Evolutionary conservation across 176 grass and related monocot genomes (phyloP).

Genomic region (Phragmites australis): DNA sequence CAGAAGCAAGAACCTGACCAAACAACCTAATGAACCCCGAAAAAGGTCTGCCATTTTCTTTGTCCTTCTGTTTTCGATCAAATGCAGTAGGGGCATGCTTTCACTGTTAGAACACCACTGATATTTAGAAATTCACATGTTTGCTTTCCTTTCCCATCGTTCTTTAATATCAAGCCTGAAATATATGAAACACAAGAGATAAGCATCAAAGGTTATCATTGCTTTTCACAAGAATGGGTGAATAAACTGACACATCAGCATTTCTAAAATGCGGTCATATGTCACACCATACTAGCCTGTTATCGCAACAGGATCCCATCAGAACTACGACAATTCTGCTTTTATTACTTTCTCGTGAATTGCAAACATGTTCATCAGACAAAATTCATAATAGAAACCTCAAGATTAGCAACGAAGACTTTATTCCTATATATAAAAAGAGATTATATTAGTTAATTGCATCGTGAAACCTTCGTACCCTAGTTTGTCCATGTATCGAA

Average conservation of each 20-base stretch:
- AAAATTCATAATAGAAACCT: conserved; percentile 11
- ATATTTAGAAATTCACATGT: conserved; percentile 43
- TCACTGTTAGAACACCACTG: neutral
- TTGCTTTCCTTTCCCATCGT: conserved; percentile 61
- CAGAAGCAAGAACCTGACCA: neutral
- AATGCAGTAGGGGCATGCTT: neutral
- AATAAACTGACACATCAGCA: neutral
- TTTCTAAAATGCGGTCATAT: conserved; percentile 14
- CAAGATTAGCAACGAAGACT: neutral
- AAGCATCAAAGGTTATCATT: neutral
- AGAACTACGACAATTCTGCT: conserved; percentile 5
- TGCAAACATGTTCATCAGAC: conserved; percentile 2
- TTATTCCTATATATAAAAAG: neutral
- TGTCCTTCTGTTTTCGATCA: neutral
- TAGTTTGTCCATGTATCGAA: neutral
- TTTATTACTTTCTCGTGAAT: neutral
- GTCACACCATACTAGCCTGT: conserved; percentile 2
- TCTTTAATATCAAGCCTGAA: conserved; percentile 59
- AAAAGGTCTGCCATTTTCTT: neutral
- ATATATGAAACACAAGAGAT: neutral
- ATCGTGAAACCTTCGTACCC: neutral
- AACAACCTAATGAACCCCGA: neutral
- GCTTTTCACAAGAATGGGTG: conserved; percentile 16
- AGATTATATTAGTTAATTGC: conserved; percentile 13
- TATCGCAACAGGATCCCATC: neutral